Percentiles rank a stretch among this genome's conserved stretches.
Evolutionary conservation across 495 filamentous ascomycete genomes (phyloP).

Genomic region (Aspergillus taichungensis): DNA sequence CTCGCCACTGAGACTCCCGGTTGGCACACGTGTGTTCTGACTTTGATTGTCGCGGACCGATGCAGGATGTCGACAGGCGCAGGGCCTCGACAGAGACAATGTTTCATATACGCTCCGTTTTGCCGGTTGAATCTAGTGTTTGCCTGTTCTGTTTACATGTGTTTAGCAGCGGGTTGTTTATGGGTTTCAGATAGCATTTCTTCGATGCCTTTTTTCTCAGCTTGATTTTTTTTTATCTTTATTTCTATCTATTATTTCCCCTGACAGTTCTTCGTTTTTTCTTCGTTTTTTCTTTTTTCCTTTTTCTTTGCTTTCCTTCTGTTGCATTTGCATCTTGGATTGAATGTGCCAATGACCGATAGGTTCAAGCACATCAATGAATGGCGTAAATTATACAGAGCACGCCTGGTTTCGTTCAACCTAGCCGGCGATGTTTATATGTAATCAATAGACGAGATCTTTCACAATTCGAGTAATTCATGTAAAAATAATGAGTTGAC

Average conservation of each 20-base stretch:
- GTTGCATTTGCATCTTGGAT: neutral
- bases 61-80: neutral
- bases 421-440: no score
- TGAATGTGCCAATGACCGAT: neutral
- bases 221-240: neutral
- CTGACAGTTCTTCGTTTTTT: no score
- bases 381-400: no score
- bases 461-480: no score
- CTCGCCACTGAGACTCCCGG: no score
- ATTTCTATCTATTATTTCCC: neutral
- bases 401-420: no score
- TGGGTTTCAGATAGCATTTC: constrained; percentile 3
- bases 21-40: no score
- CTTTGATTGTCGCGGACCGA: neutral
- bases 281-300: no score
- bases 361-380: no score
- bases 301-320: no score
- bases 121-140: constrained; percentile 3
- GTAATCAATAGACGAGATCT: no score
- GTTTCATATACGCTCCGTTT: constrained; percentile 5
- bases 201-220: neutral
- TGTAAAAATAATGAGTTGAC: no score
- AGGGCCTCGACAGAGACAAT: neutral
- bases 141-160: neutral
- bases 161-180: constrained; percentile 1